Evolutionary conservation across 202 grass and related monocot species (phyloP).

Genomic region (Hordeum pubiflorum): DNA sequence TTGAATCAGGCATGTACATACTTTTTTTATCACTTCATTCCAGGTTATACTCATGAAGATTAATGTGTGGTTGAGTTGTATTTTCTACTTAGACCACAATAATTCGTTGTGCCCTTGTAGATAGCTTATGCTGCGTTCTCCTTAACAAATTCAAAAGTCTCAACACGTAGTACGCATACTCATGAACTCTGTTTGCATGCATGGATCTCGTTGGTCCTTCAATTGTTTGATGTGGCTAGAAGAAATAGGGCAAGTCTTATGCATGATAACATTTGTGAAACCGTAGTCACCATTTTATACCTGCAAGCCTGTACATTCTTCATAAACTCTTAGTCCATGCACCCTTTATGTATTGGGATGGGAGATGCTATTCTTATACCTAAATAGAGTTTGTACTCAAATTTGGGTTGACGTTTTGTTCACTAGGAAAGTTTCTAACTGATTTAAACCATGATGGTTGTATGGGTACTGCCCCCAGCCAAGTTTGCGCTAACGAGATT

Average conservation of each 20-base stretch:
- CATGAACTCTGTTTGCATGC: not conserved
- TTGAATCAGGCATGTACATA: conserved; percentile 11
- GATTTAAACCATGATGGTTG: not conserved
- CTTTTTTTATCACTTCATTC: not conserved
- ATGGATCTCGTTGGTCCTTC: no score
- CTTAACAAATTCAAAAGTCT: no score
- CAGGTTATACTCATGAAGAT: not conserved
- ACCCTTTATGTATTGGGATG: not conserved
- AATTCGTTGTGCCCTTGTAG: no score
- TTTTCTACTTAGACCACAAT: no score
- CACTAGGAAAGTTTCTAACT: not conserved
- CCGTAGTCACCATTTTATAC: not conserved
- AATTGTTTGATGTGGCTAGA: not conserved
- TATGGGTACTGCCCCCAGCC: no score
- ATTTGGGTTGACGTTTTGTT: not conserved
- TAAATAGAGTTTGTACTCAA: not conserved
- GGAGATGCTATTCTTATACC: not conserved
- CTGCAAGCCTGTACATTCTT: not conserved
- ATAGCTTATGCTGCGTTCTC: no score
- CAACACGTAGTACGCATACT: no score
- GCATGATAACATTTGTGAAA: not conserved
- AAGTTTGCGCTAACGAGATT: no score
- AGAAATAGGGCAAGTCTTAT: not conserved
- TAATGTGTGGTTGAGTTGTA: no score
- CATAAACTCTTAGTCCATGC: not conserved